Percentiles rank a stretch among this genome's conserved stretches.
These are phyloP conservation scores for Blastobotrys parvus DNA, from an alignment of 805 yeast genomes.

Conservation along the genomic window DNA sequence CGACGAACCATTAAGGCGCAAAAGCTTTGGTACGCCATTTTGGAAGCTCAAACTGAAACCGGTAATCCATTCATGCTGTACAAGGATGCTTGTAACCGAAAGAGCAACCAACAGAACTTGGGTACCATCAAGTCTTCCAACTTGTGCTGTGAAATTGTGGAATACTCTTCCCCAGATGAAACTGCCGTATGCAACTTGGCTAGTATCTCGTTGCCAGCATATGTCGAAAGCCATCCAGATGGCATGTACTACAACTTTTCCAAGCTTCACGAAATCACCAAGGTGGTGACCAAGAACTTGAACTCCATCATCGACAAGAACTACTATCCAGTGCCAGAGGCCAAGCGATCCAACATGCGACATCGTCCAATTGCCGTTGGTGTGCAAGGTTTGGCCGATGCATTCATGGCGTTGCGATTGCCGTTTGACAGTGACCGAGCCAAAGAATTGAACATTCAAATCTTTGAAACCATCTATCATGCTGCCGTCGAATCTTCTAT, in stretches of 20 bases:
- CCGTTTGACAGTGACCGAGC: slow-evolving; percentile 87
- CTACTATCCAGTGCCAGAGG: slow-evolving; percentile 73
- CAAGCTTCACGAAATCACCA: slow-evolving; percentile 65
- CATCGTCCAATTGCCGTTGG: slow-evolving; percentile 96
- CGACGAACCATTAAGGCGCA: slow-evolving; percentile 69
- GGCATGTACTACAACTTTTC: slow-evolving; percentile 59
- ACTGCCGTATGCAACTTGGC: slow-evolving; percentile 95
- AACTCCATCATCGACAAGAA: slow-evolving; percentile 80
- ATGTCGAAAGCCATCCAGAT: slow-evolving; percentile 43
- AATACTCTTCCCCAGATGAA: slow-evolving; percentile 86
- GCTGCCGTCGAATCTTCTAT: slow-evolving; percentile 83
- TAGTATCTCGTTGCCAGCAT: slow-evolving; percentile 81
- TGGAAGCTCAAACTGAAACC: slow-evolving; percentile 91
- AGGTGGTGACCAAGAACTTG: slow-evolving; percentile 70
- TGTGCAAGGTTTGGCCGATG: slow-evolving; percentile 95
- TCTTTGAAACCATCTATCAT: slow-evolving; percentile 93
- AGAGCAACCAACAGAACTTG: slow-evolving; percentile 84
- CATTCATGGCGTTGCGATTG: slow-evolving; percentile 66
- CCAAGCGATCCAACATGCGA: slow-evolving; percentile 65
- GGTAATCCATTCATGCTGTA: slow-evolving; percentile 93
- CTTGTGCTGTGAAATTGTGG: slow-evolving; percentile 89
- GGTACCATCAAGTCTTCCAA: slow-evolving; percentile 92
- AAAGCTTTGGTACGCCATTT: slow-evolving; percentile 80
- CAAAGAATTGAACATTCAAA: slow-evolving; percentile 63
- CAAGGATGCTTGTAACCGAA: slow-evolving; percentile 83